Conservation (phyloP, 164 flowering plant species). For the Vitis cinerea region DNA sequence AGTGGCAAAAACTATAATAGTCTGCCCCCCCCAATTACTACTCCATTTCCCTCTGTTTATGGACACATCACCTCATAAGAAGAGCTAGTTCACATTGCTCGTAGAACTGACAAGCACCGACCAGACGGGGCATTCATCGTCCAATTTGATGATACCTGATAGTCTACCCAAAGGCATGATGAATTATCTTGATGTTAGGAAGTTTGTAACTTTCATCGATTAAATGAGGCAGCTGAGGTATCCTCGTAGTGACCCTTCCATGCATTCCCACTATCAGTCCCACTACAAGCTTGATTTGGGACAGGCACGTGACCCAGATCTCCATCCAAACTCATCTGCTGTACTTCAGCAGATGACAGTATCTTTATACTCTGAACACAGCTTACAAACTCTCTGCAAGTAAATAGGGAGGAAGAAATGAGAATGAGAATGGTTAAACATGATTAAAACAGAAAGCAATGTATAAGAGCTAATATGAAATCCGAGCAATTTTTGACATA, state of each 20-base stretch:
- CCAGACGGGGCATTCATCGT: no score
- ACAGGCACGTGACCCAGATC: constrained; percentile 51
- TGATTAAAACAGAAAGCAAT: not conserved
- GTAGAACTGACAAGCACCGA: no score
- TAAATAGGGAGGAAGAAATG: not conserved
- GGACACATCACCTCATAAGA: no score
- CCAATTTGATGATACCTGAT: no score
- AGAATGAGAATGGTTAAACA: not conserved
- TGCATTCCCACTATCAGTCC: constrained; percentile 71
- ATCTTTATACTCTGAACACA: constrained; percentile 94
- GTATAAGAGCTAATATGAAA: not conserved
- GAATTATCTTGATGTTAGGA: not conserved
- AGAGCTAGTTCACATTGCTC: no score
- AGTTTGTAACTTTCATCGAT: constrained; percentile 31
- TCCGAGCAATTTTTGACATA: constrained; percentile 35
- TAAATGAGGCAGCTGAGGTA: constrained; percentile 62
- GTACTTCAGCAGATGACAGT: constrained; percentile 81
- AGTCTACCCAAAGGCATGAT: no score
- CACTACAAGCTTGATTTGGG: constrained; percentile 77
- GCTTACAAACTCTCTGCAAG: constrained; percentile 79
- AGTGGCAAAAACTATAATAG: no score
- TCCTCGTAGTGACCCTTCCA: constrained; percentile 75
- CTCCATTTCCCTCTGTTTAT: no score
- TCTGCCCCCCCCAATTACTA: no score
- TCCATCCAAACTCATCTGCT: constrained; percentile 89